phyloP scores from a whole-genome alignment of 495 filamentous ascomycete species.

The Trichoderma reesei region DNA sequence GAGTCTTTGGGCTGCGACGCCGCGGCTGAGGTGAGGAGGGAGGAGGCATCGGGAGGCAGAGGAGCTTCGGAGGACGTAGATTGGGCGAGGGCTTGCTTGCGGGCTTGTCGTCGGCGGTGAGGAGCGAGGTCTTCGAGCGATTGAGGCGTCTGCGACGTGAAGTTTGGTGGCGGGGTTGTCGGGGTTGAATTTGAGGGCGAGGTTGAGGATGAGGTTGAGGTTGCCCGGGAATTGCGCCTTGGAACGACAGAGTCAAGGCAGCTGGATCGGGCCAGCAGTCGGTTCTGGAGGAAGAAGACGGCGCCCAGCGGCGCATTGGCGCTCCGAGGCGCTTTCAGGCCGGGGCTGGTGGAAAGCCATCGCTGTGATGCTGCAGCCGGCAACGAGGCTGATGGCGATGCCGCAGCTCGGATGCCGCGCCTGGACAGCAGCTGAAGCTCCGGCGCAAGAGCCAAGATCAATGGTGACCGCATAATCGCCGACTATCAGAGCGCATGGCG shows the following conservation, averaged over 20 bases:
- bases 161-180: conserved; percentile 1
- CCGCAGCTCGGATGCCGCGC: neutral
- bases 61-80: conserved; percentile 9
- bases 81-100: neutral
- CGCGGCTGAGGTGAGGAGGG: conserved; percentile 63
- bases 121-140: conserved; percentile 5
- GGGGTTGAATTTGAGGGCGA: neutral
- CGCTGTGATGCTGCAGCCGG: neutral
- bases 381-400: neutral
- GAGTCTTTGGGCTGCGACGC: conserved; percentile 57
- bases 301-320: neutral
- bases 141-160: conserved; percentile 2
- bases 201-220: conserved; percentile 3
- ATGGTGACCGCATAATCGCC: conserved; percentile 10
- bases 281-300: conserved; percentile 2
- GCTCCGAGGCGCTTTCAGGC: neutral
- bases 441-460: conserved; percentile 4
- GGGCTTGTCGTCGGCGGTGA: conserved; percentile 6
- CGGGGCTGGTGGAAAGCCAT: neutral
- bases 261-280: neutral
- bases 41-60: conserved; percentile 75
- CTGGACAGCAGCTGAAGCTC: conserved; percentile 7
- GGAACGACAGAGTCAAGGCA: conserved; percentile 7
- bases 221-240: neutral
- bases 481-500: conserved; percentile 7